Evolutionary conservation across 352 stramenopile species (phyloP).

Genomic region (Thraustochytrium striatum): DNA sequence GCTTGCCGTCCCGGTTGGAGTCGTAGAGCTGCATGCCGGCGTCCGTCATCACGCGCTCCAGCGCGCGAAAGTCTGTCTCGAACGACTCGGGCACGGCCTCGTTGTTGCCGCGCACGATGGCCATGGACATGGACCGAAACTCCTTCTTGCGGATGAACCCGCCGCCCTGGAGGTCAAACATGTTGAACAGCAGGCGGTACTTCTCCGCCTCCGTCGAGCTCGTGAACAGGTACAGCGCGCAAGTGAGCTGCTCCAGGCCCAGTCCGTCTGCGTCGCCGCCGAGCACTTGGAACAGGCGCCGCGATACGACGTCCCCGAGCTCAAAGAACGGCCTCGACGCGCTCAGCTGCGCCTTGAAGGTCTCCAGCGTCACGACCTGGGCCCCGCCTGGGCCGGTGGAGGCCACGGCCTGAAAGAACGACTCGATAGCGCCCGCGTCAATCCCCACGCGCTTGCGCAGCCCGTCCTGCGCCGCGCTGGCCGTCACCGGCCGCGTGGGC

Average conservation of each 20-base stretch:
- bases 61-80: conserved; percentile 19
- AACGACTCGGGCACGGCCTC: background rate
- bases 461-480: too few species aligned
- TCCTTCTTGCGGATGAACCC: conserved; percentile 27
- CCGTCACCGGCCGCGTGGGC: too few species aligned
- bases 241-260: conserved; percentile 22
- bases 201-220: conserved; percentile 7
- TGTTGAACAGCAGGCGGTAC: conserved; percentile 26
- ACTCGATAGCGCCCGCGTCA: too few species aligned
- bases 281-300: conserved; percentile 14
- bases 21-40: conserved; percentile 30
- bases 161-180: conserved; percentile 29
- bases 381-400: too few species aligned
- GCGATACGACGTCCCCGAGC: background rate
- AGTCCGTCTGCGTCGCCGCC: conserved; percentile 19
- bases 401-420: too few species aligned
- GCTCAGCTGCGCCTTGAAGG: background rate
- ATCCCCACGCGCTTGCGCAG: too few species aligned
- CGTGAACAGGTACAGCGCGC: conserved; percentile 27
- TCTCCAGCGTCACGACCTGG: background rate
- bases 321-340: conserved; percentile 7
- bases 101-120: background rate
- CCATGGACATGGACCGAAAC: conserved; percentile 15
- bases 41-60: conserved; percentile 6
- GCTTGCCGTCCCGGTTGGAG: conserved; percentile 35